Conservation (phyloP, 2,329 filamentous ascomycete species). For the Anisogramma anomala region DNA sequence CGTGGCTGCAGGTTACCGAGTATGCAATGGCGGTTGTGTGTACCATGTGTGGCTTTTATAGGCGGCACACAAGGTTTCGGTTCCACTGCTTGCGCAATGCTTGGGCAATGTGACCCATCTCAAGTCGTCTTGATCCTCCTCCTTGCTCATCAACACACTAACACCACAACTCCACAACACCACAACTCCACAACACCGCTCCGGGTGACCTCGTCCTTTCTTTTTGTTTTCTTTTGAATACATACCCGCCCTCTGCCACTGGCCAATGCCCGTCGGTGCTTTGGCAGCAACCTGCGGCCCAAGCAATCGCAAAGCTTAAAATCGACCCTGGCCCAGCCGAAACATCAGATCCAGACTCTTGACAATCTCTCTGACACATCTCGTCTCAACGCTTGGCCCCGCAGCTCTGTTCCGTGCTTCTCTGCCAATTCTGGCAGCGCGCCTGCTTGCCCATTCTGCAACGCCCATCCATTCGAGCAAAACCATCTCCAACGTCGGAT, state of each 20-base stretch:
- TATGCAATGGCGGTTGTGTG: too few relatives aligned
- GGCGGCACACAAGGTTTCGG: too few relatives aligned
- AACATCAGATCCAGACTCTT: conserved; percentile 25
- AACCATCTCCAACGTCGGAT: conserved; percentile 37
- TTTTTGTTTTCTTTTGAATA: background rate
- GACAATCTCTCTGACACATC: conserved; percentile 29
- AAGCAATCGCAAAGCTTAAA: conserved; percentile 1
- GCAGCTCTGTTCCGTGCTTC: conserved; percentile 18
- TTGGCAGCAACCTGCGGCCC: too few relatives aligned
- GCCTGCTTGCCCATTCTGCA: conserved; percentile 24
- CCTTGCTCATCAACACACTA: background rate
- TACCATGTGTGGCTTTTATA: too few relatives aligned
- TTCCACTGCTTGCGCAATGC: too few relatives aligned
- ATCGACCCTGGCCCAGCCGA: conserved; percentile 26
- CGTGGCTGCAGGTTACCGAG: too few relatives aligned
- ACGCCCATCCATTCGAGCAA: conserved; percentile 29
- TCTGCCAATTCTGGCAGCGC: conserved; percentile 22
- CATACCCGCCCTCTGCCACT: background rate
- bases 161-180: background rate
- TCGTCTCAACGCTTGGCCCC: conserved; percentile 31
- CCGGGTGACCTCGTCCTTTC: background rate
- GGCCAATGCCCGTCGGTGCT: too few relatives aligned
- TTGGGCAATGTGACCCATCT: too few relatives aligned
- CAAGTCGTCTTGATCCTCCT: too few relatives aligned
- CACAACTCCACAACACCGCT: background rate